phyloP scores from a whole-genome alignment of 805 yeast genomes.

The Wickerhamiella cacticola region DNA sequence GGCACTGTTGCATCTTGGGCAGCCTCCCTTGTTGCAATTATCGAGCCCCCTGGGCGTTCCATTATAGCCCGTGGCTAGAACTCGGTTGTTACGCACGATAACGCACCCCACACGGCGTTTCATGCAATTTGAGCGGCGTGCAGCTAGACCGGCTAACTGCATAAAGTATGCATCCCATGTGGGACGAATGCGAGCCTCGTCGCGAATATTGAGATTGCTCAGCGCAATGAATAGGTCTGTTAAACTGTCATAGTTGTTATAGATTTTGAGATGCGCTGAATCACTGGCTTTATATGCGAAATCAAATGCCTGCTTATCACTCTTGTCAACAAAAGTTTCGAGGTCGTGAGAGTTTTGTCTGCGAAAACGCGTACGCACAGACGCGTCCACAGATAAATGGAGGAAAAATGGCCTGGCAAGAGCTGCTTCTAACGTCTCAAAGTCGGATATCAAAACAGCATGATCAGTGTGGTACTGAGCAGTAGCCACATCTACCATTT shows the following conservation, averaged over 20 bases:
- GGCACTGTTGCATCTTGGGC: slow-evolving; percentile 62
- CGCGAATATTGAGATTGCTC: slow-evolving; percentile 34
- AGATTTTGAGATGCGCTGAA: slow-evolving; percentile 44
- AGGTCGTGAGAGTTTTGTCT: slow-evolving; percentile 18
- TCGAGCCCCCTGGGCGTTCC: slow-evolving; percentile 86
- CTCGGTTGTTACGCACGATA: slow-evolving; percentile 70
- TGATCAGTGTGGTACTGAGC: slow-evolving; percentile 49
- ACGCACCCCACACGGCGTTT: slow-evolving; percentile 96
- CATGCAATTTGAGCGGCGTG: slow-evolving; percentile 90
- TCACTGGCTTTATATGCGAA: slow-evolving; percentile 24
- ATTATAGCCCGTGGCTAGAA: slow-evolving; percentile 92
- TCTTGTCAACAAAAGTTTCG: slow-evolving; percentile 30
- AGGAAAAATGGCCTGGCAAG: slow-evolving; percentile 71
- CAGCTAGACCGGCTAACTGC: slow-evolving; percentile 87
- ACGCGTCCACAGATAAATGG: slow-evolving; percentile 68
- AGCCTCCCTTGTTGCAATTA: slow-evolving; percentile 95
- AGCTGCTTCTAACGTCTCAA: slow-evolving; percentile 36
- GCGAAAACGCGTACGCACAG: slow-evolving; percentile 38
- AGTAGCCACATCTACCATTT: slow-evolving; percentile 51
- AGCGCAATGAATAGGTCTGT: slow-evolving; percentile 33
- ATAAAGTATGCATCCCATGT: slow-evolving; percentile 95
- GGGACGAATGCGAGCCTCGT: slow-evolving; percentile 62
- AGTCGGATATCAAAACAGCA: slow-evolving; percentile 41
- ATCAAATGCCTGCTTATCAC: slow-evolving; percentile 28
- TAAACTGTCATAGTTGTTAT: slow-evolving; percentile 37